Base-by-base conservation (phyloP, 805 yeast genomes). In the Wickerhamomyces subpelliculosus region DNA sequence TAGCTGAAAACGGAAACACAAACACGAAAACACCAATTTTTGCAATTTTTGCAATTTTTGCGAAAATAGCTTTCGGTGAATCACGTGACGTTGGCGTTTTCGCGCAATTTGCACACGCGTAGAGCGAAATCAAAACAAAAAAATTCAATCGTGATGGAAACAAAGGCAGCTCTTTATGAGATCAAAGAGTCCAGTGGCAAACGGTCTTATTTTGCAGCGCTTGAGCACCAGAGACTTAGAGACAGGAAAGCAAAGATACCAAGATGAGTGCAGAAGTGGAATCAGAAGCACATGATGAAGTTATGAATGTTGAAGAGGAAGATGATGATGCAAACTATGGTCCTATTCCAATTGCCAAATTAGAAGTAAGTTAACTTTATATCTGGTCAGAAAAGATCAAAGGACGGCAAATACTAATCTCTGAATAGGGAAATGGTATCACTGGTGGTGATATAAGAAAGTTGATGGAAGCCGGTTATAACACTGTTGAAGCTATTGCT, bases 401-500 rank as follows among this genome's bases (percentile, higher is more conserved):
- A 19, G 27, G 11, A 24, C 14, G n/a, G n/a, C 9, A 14, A 27
- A 24, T 24, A 30, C 42, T 39, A 36, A 42, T 40, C 29, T 23
- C n/a, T 8, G 14, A 11, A 27, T 58, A 70, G 61, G 94, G 95
- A 16, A 86, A 87, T 54, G 98, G 98, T 11, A 88, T 93, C 44
- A 73, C 89, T 6, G 55, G 78, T 4, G 69, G 77, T 24, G 98
- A 93, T 58, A 70, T 90, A 47, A 77, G 74, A 44, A 90, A 87
- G 57, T 70, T 93, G 37, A 72, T 78, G 44, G 90, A 84, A 34
- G 83, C 81, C 20, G 97, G 97, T 0, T 78, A 73, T 52, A 84
- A 84, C 56, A 93, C 98, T 0, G 95, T 84, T 8, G 97, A 89
- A 57, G 76, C 95, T 17, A 79, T 90, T 42, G 97, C 98, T 3